A percentile compares a stretch with the other conserved stretches of the same genome.
phyloP scores from a whole-genome alignment of 352 stramenopile species.

The Achlya hypogyna region DNA sequence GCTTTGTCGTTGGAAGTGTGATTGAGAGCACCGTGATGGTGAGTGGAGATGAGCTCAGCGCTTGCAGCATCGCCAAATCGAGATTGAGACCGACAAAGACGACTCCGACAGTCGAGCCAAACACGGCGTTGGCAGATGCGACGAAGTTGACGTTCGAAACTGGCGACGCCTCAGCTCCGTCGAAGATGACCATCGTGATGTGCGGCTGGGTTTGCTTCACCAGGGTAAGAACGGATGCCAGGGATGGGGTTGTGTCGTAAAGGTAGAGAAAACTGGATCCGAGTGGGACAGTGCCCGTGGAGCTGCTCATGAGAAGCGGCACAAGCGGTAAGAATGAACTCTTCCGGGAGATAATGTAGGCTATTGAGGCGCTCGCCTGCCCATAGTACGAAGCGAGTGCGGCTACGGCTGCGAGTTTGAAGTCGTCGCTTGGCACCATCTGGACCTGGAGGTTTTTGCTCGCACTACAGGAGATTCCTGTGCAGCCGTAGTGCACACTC shows the following conservation, averaged over 20 bases:
- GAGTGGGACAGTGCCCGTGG: neutral
- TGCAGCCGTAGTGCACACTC: neutral
- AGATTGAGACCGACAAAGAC: neutral
- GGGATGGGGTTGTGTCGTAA: neutral
- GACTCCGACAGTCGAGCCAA: neutral
- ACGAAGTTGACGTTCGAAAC: neutral
- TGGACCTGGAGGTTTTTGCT: neutral
- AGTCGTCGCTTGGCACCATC: neutral
- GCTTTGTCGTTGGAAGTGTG: neutral
- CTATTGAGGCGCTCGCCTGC: neutral
- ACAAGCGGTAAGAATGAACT: neutral
- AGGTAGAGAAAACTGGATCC: neutral
- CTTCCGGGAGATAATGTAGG: neutral
- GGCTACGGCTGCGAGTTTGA: conserved; percentile 2
- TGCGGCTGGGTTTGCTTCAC: neutral
- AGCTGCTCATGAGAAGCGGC: neutral
- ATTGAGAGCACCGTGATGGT: conserved; percentile 10
- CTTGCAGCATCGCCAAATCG: neutral
- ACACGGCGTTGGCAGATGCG: neutral
- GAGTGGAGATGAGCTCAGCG: neutral
- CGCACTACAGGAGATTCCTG: neutral
- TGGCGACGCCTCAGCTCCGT: neutral
- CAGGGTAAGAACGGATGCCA: neutral
- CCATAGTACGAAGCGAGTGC: neutral
- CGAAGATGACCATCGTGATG: conserved; percentile 1